Base-by-base conservation (phyloP, 139 green algal species). In the Micractinium sp. region DNA sequence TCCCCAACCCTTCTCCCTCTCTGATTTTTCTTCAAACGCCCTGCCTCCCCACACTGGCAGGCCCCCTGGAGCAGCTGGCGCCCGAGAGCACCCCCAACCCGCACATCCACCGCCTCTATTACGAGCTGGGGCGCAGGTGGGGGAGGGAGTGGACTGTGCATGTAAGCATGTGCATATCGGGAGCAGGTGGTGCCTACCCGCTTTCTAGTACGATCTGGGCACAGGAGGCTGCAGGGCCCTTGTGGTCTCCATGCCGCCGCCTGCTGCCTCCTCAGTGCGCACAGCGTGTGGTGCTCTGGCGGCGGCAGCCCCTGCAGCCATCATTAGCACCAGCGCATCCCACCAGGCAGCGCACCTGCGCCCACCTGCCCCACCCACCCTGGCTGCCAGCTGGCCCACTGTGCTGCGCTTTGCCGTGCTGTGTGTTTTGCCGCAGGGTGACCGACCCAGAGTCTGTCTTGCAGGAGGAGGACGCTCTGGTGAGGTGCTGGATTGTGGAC, bases 31-130 rank as follows among this genome's bases (percentile, higher is more conserved):
- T 81, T 2, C 39, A 85, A 76, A 12, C 53, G 31, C 25, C 22
- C 31, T n/a, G 1, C 35, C 27, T 22, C 15, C 35, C 9, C 1
- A 3, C 31, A 25, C 22, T 56, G 61, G 87, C 63, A 81, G 75
- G 75, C 25, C 22, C 60, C 20, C 23, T 31, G 18, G 87, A 90
- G 87, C 63, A 86, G 63, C 66, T 90, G 78, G 53, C 29, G 39
- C 87, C 87, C 0, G 87, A 90, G n/a, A 2, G 23, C 25, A 87
- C 80, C 13, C 36, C 67, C n/a, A 81, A 90, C 87, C 87, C 87
- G 20, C 41, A 74, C 15, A 56, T 90, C 38, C 87, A 83, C 67
- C 56, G 78, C 47, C 56, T 90, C 7, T 86, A 86, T 38, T 82
- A 60, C 19, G 38, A 77, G 39, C 36, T 75, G 33, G 87, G 73